Conservation (phyloP, 768 basidiomycete species). For the Amanita brunnescens region DNA sequence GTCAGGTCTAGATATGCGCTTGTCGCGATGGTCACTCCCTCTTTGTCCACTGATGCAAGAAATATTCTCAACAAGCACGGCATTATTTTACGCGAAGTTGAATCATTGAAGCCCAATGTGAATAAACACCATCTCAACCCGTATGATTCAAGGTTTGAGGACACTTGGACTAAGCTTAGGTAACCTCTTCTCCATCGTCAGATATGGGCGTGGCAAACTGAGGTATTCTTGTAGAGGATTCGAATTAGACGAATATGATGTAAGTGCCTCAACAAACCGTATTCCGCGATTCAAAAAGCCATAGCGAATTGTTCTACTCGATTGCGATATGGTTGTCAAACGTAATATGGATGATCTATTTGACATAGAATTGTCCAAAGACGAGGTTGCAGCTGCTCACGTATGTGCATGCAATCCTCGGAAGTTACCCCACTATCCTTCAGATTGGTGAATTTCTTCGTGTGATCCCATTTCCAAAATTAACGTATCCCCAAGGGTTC, state of each 20-base stretch:
- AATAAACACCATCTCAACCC: slow-evolving; percentile 31
- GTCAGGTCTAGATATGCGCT: slow-evolving; percentile 65
- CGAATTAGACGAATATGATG: slow-evolving; percentile 60
- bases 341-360: slow-evolving; percentile 74
- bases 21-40: slow-evolving; percentile 65
- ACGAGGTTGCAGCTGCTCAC: slow-evolving; percentile 81
- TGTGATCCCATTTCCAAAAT: slow-evolving; percentile 6
- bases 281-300: slow-evolving; percentile 7
- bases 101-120: slow-evolving; percentile 43
- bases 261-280: slow-evolving; percentile 18
- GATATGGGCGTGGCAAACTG: background rate
- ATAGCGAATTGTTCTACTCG: slow-evolving; percentile 73
- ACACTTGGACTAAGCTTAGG: slow-evolving; percentile 69
- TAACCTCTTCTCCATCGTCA: slow-evolving; percentile 14
- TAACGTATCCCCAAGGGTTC: slow-evolving; percentile 51
- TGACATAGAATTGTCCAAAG: slow-evolving; percentile 50
- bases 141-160: slow-evolving; percentile 47
- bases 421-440: slow-evolving; percentile 76
- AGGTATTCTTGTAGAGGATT: slow-evolving; percentile 36
- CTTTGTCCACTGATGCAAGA: slow-evolving; percentile 41
- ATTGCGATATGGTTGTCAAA: slow-evolving; percentile 82
- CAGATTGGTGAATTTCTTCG: slow-evolving; percentile 57
- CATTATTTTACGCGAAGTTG: slow-evolving; percentile 52
- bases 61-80: slow-evolving; percentile 42
- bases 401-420: slow-evolving; percentile 94